Conservation (phyloP, 2,329 filamentous ascomycete species). For the Penicillium sp. region DNA sequence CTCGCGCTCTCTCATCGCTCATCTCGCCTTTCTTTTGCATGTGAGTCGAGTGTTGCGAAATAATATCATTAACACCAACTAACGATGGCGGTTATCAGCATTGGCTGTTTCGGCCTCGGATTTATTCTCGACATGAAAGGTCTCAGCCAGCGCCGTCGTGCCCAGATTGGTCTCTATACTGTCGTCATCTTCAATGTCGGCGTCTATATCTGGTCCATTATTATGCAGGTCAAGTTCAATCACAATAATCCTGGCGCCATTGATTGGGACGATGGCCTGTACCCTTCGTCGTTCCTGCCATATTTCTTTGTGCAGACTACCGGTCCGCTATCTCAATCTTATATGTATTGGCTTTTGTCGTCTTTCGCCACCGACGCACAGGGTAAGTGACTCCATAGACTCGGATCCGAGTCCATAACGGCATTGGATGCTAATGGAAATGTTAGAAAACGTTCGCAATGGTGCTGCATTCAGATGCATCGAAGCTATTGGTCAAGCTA, state of each 20-base stretch:
- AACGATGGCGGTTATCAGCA: neutral
- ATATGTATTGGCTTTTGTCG: neutral
- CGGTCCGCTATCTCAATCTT: neutral
- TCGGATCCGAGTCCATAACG: neutral
- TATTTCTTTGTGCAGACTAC: neutral
- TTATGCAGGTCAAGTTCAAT: neutral
- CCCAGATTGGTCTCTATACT: neutral
- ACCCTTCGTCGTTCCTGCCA: neutral
- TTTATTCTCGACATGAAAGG: neutral
- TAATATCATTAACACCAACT: neutral
- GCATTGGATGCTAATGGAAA: neutral
- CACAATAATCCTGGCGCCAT: neutral
- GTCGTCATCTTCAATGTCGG: neutral
- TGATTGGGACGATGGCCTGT: neutral
- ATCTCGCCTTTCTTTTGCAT: neutral
- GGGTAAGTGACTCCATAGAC: neutral
- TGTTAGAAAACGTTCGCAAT: neutral
- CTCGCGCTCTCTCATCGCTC: neutral
- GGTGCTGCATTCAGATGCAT: neutral
- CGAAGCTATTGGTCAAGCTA: neutral
- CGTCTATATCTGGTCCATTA: neutral
- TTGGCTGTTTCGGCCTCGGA: neutral
- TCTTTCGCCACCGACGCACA: neutral
- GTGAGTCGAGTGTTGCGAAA: neutral
- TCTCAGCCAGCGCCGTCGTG: neutral